Conservation (phyloP, 2,329 filamentous ascomycete species). For the Dendryphion nanum region DNA sequence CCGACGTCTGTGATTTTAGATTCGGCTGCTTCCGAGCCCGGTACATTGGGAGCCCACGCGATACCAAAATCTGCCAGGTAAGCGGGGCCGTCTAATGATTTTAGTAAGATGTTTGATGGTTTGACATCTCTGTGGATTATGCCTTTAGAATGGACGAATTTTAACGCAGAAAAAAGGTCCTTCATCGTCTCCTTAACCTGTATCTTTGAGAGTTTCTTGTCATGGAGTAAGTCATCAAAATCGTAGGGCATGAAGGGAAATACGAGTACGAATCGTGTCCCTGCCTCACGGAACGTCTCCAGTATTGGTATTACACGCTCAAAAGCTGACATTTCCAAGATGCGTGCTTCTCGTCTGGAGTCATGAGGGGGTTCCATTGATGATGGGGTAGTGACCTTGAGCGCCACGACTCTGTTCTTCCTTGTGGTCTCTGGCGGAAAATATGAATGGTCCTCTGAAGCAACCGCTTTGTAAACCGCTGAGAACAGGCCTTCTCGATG, state of each 20-base stretch:
- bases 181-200: conserved; percentile 55
- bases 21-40: conserved; percentile 60
- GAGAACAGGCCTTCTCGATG: conserved; percentile 73
- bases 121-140: conserved; percentile 96
- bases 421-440: conserved; percentile 17
- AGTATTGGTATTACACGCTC: conserved; percentile 66
- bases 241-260: conserved; percentile 82
- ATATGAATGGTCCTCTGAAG: conserved; percentile 35
- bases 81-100: conserved; percentile 66
- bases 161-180: conserved; percentile 70
- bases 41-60: conserved; percentile 68
- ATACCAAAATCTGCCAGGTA: conserved; percentile 91
- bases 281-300: conserved; percentile 68
- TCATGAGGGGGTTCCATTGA: conserved; percentile 78
- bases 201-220: conserved; percentile 37
- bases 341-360: conserved; percentile 72
- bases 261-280: conserved; percentile 71
- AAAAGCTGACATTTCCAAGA: conserved; percentile 61
- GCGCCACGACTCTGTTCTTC: conserved; percentile 54
- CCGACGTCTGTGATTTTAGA: conserved; percentile 89
- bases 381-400: conserved; percentile 82
- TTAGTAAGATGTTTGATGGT: conserved; percentile 80
- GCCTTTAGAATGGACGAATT: conserved; percentile 67
- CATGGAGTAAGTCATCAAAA: conserved; percentile 65
- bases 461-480: conserved; percentile 70